phyloP scores from a whole-genome alignment of 2,329 filamentous ascomycete species.

The Calonectria ilicicola region DNA sequence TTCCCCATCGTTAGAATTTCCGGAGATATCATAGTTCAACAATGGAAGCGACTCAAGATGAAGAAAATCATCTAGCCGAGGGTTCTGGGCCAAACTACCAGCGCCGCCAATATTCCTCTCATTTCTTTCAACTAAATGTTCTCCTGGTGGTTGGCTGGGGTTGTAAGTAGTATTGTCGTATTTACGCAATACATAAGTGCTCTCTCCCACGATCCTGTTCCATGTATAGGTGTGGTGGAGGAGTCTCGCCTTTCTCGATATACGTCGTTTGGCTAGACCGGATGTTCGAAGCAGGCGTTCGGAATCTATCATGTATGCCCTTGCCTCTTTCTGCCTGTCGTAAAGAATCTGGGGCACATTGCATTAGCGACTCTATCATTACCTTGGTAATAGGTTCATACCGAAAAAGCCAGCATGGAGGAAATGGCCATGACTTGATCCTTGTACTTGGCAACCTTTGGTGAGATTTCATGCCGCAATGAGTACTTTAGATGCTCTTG shows the following conservation, averaged over 20 bases:
- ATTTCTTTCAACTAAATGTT: background rate
- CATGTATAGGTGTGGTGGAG: constrained; percentile 25
- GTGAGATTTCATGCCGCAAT: background rate
- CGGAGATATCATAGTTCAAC: background rate
- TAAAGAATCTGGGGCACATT: background rate
- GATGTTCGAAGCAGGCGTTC: background rate
- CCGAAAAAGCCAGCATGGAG: background rate
- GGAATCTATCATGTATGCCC: background rate
- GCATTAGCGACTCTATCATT: background rate
- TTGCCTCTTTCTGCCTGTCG: background rate
- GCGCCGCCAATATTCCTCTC: too few relatives aligned
- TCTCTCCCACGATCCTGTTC: constrained; percentile 19
- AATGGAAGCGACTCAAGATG: background rate
- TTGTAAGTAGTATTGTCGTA: background rate
- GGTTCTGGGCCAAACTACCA: background rate
- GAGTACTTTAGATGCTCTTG: background rate
- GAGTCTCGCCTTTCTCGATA: constrained; percentile 21
- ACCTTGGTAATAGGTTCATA: background rate
- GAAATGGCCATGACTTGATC: background rate
- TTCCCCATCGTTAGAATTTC: background rate
- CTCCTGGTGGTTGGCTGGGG: background rate
- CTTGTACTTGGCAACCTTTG: constrained; percentile 1
- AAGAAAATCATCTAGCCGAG: background rate
- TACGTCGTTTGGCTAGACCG: constrained; percentile 12
- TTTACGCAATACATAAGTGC: constrained; percentile 13